Evolutionary conservation across 352 stramenopile species (phyloP), one percentile per base, ranked within the genome.

Genomic region (Elongisporangium prolatum): DNA sequence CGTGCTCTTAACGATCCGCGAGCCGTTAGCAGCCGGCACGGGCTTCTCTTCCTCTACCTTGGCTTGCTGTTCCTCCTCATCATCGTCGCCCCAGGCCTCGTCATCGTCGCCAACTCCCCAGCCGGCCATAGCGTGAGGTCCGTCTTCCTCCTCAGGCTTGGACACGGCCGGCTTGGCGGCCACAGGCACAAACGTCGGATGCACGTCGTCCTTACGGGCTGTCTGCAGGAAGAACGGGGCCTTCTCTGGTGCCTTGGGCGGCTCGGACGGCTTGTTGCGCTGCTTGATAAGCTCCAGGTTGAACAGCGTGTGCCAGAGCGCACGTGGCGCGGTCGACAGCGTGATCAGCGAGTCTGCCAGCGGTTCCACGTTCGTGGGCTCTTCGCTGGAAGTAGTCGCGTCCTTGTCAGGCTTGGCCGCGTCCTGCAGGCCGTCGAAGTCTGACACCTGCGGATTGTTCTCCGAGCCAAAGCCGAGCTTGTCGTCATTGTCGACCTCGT

Each of bases 211-310:
- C 61, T 89, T 93, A 21, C 84, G 77, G 18, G 83, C 72, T 52
- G 90, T 98, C 65, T 97, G 93, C 37, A 98, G 77, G 69, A 98
- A 98, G 78, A 98, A 98, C 44, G 96, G 96, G 40, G 96, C 96
- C 56, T 92, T 83, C 50, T 96, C 91, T 4, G 94, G 94, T 14
- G 96, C 97, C 69, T 98, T 97, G 0, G 93, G 94, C 16, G 96
- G 83, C 60, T 98, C 91, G 21, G 92, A 96, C 8, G 96, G 94
- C 65, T 98, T 98, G 75, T 98, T 98, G 21, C 96, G 79, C 68
- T 97, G 88, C 66, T 98, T 98, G 59, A 98, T 97, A 34, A 98
- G 72, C 63, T 98, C 94, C 44, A 98, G 75, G 50, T 97, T 81
- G 67, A 96, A 96, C 16, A 98, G 70, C 48, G 88, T 91, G 53